Evolutionary conservation across 2,329 filamentous ascomycete genomes (phyloP).

Genomic region (Cercospora sp.): DNA sequence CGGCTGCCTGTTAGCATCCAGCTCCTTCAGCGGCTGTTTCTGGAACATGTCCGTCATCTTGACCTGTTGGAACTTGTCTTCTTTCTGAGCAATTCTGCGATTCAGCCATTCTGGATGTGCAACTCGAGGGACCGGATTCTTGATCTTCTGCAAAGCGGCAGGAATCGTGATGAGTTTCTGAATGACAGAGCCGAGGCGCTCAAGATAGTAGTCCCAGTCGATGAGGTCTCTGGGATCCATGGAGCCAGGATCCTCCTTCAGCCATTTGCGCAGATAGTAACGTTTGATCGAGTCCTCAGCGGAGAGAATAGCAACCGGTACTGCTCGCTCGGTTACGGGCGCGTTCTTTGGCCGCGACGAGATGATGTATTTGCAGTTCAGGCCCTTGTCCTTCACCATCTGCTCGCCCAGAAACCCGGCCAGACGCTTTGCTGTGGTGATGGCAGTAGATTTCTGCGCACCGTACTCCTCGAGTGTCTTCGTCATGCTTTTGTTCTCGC

Average conservation of each 20-base stretch:
- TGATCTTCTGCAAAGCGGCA: constrained; percentile 89
- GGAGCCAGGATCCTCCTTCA: constrained; percentile 87
- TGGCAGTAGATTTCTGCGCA: constrained; percentile 94
- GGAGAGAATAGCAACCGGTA: constrained; percentile 96
- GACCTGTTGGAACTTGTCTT: constrained; percentile 97
- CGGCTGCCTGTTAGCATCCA: constrained; percentile 63
- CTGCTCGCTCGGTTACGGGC: constrained; percentile 89
- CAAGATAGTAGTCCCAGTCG: constrained; percentile 97
- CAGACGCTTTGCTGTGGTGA: constrained; percentile 91
- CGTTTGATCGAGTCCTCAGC: constrained; percentile 86
- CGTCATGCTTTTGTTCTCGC: constrained; percentile 96
- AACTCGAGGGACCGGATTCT: constrained; percentile 91
- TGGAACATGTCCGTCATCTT: constrained; percentile 94
- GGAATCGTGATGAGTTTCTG: constrained; percentile 99
- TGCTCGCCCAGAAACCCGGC: constrained; percentile 96
- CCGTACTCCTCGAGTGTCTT: constrained; percentile 98
- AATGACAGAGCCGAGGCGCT: constrained; percentile 93
- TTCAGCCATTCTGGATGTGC: constrained; percentile 96
- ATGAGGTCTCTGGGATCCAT: constrained; percentile 88
- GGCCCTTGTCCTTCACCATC: constrained; percentile 98
- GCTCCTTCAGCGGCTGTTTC: constrained; percentile 71
- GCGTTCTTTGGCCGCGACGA: constrained; percentile 82
- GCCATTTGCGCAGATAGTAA: constrained; percentile 89
- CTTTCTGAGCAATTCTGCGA: constrained; percentile 87
- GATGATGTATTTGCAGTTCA: constrained; percentile 99